Conservation (phyloP, 78 protist genomes). For the Dictyostelium discoideum region DNA sequence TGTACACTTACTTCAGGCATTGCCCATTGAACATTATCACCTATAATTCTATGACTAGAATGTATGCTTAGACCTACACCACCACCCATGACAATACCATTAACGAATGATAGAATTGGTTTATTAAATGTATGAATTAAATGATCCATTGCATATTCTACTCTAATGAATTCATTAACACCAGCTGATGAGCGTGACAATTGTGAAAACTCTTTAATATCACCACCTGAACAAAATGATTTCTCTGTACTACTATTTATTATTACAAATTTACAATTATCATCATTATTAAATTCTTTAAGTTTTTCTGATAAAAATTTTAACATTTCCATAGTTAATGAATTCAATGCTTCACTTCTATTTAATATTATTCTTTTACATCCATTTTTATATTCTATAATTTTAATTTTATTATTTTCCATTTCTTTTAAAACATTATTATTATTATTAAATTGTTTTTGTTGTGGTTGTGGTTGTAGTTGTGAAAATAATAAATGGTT, state of each 20-base stretch:
- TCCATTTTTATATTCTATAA: conserved; percentile 48
- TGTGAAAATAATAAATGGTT: background rate
- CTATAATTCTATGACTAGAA: conserved; percentile 13
- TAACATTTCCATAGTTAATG: conserved; percentile 44
- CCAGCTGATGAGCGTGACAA: background rate
- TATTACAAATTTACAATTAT: conserved; percentile 22
- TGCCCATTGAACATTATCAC: conserved; percentile 58
- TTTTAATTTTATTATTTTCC: background rate
- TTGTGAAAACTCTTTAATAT: conserved; percentile 16
- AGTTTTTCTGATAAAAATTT: background rate
- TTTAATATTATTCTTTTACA: conserved; percentile 36
- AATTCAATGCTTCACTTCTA: conserved; percentile 47
- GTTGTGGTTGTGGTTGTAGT: background rate
- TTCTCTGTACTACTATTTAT: background rate
- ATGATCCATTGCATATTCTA: conserved; percentile 48
- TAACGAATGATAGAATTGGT: conserved; percentile 49
- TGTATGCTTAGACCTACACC: conserved; percentile 69
- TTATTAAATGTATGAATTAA: conserved; percentile 45
- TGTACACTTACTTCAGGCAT: conserved; percentile 51
- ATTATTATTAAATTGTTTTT: conserved; percentile 4
- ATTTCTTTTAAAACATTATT: background rate
- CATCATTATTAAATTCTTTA: background rate
- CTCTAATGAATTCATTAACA: background rate
- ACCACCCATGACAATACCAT: conserved; percentile 81
- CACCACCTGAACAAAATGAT: conserved; percentile 74